A percentile compares a stretch with the other conserved stretches of the same genome.
phyloP scores from a whole-genome alignment of 148 eudicot genomes.

The Dianthus caryophyllus region DNA sequence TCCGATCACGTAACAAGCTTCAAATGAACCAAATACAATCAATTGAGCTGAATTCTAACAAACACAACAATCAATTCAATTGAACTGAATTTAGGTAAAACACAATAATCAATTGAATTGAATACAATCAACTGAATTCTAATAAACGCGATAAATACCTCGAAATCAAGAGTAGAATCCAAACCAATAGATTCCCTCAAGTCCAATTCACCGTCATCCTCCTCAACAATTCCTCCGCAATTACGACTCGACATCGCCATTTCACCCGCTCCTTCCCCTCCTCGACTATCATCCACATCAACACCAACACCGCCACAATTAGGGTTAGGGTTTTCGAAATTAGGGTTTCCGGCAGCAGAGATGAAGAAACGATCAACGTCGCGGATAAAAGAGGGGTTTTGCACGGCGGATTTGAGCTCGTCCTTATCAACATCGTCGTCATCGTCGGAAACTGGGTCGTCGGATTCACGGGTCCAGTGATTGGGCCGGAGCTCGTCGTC shows the following conservation, averaged over 20 bases:
- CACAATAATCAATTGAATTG: too few species aligned
- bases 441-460: conserved; percentile 14
- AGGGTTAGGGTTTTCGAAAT: conserved; percentile 23
- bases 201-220: conserved; percentile 34
- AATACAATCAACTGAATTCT: too few species aligned
- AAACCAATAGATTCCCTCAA: conserved; percentile 51
- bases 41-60: not conserved
- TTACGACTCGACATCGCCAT: conserved; percentile 14
- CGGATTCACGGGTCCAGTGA: conserved; percentile 47
- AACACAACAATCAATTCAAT: too few species aligned
- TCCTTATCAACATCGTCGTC: conserved; percentile 12
- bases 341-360: conserved; percentile 10
- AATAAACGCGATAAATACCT: conserved; percentile 46
- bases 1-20: not conserved
- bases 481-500: conserved; percentile 55
- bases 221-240: conserved; percentile 25
- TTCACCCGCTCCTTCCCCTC: not conserved
- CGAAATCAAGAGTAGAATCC: conserved; percentile 63
- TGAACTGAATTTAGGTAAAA: too few species aligned
- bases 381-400: conserved; percentile 20
- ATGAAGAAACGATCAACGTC: conserved; percentile 30
- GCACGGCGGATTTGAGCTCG: conserved; percentile 13
- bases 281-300: conserved; percentile 1
- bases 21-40: not conserved
- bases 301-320: conserved; percentile 9